These are phyloP conservation scores for Pyrenophora graminea DNA, from an alignment of 2,329 filamentous ascomycete genomes.

Conservation along the genomic window DNA sequence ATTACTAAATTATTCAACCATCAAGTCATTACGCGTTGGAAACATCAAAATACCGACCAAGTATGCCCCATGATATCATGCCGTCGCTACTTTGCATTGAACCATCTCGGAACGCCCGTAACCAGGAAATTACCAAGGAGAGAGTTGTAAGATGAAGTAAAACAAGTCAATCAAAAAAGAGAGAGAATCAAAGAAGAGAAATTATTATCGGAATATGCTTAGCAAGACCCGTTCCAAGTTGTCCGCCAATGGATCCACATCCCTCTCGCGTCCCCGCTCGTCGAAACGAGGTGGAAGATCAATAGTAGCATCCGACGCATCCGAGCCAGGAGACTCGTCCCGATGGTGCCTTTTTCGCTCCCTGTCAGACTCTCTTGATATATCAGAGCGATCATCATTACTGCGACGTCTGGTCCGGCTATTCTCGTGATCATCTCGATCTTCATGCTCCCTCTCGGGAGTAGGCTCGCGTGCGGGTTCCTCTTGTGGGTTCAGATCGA, in stretches of 20 bases:
- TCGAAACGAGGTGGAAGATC: slow-evolving; percentile 46
- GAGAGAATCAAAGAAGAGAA: slow-evolving; percentile 1
- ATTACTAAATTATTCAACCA: too few relatives aligned
- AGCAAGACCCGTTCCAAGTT: slow-evolving; percentile 41
- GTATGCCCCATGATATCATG: too few relatives aligned
- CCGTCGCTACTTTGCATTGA: too few relatives aligned
- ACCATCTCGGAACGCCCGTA: too few relatives aligned
- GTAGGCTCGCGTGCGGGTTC: slow-evolving; percentile 23
- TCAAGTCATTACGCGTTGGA: too few relatives aligned
- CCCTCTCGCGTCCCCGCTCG: slow-evolving; percentile 32
- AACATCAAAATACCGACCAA: too few relatives aligned
- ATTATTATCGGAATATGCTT: slow-evolving; percentile 32
- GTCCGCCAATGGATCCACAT: slow-evolving; percentile 41
- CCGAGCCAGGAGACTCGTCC: slow-evolving; percentile 33
- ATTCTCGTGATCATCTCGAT: slow-evolving; percentile 7
- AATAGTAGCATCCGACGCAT: slow-evolving; percentile 40
- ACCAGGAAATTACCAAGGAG: too few relatives aligned
- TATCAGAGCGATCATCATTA: slow-evolving; percentile 22
- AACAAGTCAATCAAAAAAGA: too few relatives aligned
- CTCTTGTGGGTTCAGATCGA: slow-evolving; percentile 42
- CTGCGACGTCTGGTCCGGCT: slow-evolving; percentile 15
- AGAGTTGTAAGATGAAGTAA: too few relatives aligned
- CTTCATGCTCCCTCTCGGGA: slow-evolving; percentile 12
- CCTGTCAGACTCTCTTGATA: slow-evolving; percentile 21
- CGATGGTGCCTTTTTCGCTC: slow-evolving; percentile 26